Conservation (phyloP, 2,329 filamentous ascomycete species). For the Aspergillus sp. region DNA sequence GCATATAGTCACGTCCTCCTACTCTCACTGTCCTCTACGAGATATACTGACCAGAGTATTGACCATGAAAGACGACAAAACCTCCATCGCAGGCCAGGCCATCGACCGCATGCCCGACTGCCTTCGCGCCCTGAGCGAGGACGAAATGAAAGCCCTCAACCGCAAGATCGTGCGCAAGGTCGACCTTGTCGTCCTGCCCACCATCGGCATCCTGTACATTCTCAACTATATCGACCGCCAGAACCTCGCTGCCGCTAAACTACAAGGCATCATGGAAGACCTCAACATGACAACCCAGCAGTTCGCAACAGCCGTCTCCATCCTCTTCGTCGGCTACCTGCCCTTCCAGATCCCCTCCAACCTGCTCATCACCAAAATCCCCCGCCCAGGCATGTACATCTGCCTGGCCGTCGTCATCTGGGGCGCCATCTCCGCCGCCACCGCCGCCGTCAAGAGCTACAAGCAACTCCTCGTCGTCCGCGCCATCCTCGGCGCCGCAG, state of each 20-base stretch:
- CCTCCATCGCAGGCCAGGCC: conserved; percentile 24
- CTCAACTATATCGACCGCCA: conserved; percentile 44
- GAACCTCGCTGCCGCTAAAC: conserved; percentile 40
- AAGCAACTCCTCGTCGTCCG: conserved; percentile 55
- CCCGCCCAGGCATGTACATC: conserved; percentile 53
- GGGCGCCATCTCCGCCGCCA: conserved; percentile 61
- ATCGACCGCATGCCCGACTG: conserved; percentile 25
- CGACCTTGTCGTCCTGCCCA: conserved; percentile 31
- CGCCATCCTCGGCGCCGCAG: conserved; percentile 62
- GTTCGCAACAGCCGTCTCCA: conserved; percentile 32
- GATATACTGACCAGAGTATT: too few species aligned
- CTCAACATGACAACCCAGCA: conserved; percentile 38
- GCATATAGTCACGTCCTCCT: too few species aligned
- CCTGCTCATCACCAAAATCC: conserved; percentile 52
- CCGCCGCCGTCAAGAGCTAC: conserved; percentile 54
- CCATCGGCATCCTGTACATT: conserved; percentile 40
- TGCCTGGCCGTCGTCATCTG: conserved; percentile 58
- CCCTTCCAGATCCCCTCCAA: conserved; percentile 48
- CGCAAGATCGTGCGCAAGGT: conserved; percentile 29
- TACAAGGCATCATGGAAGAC: conserved; percentile 43
- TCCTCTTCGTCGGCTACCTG: conserved; percentile 29
- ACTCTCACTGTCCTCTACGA: too few species aligned
- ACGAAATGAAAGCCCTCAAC: conserved; percentile 25
- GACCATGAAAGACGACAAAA: conserved; percentile 15
- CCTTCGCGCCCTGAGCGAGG: conserved; percentile 22